Evolutionary conservation across 2,329 filamentous ascomycete species (phyloP), one percentile per base, ranked within the genome.

Genomic region (Exophiala phaeomuriformis): DNA sequence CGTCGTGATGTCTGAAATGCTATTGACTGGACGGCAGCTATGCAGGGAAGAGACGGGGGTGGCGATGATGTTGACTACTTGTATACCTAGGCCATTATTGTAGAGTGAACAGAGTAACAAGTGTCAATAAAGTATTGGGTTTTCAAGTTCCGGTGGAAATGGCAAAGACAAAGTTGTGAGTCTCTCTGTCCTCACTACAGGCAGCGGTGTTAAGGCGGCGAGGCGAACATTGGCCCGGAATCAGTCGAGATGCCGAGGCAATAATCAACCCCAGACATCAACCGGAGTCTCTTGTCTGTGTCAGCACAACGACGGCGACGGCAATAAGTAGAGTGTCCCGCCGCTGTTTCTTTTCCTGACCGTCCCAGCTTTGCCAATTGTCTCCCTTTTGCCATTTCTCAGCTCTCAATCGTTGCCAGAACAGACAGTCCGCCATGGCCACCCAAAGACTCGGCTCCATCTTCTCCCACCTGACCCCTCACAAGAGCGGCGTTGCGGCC

Each of bases 401-500:
- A 29, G n/a, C 32, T 12, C 33, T 46, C 32, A 7, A 36, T 27
- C 45, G 44, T 8, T 47, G 10, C 33, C 37, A 37, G 12, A 47
- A 29, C 46, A 30, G 37, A 29, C 46, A 30, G 37, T 32, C 39
- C 48, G 54, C 46, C 44, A 93, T 91, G 88, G 85, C 88, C 63
- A 80, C 84, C 58, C 88, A 95, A 77, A 83, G 90, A 72, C 83
- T 97, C 64, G 86, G 82, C 66, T 90, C 86, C 62, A 86, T 97
- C 66, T 79, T 95, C 65, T 90, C 85, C 74, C 90, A 97, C 71
- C 78, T 96, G 68, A 78, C 85, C 55, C 86, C 88, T 47, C 81
- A 80, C 63, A 83, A 83, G 65, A 83, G 82, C 64, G 83, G 82
- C 46, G 71, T 96, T 61, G 80, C 82, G 64, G 76, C 83, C 58